Percentiles rank a stretch among this genome's conserved stretches.
Conservation (phyloP, 371 early-diverging fungal species). For the Smittium mucronatum region DNA sequence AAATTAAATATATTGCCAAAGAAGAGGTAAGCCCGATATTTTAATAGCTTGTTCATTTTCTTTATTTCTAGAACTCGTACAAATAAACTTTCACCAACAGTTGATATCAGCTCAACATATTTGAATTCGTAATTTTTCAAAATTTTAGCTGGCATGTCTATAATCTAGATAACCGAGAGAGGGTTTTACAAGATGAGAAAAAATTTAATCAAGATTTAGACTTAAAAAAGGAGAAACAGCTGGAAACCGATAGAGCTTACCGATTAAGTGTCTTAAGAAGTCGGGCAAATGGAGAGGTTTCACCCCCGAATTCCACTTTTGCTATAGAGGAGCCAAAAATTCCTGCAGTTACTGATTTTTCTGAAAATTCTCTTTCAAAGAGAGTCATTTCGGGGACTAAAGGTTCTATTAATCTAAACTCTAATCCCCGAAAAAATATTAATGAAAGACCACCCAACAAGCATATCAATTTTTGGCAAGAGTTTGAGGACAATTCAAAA, state of each 20-base stretch:
- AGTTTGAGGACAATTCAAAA: conserved; percentile 7
- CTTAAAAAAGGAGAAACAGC: not conserved
- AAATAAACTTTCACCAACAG: not conserved
- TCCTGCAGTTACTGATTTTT: not conserved
- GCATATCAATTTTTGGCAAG: conserved; percentile 11
- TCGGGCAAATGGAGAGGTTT: not conserved
- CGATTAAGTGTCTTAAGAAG: not conserved
- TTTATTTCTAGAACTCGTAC: not conserved
- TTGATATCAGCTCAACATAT: not conserved
- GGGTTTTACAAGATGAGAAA: conserved; percentile 10
- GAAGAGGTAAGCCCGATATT: conserved; percentile 8
- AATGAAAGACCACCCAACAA: not conserved
- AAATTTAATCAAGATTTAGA: not conserved
- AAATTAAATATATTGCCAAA: conserved; percentile 9
- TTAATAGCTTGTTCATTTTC: too few species aligned
- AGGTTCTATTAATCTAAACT: not conserved
- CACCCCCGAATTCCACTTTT: not conserved
- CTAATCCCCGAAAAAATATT: not conserved
- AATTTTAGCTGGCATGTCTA: conserved; percentile 10
- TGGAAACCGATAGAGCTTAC: not conserved
- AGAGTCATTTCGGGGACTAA: not conserved
- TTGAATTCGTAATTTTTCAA: not conserved
- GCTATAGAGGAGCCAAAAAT: not conserved
- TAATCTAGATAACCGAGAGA: conserved; percentile 8
- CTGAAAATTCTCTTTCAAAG: not conserved